Evolutionary conservation across 2,329 filamentous ascomycete genomes (phyloP).

Genomic region (Aspergillus melleus): DNA sequence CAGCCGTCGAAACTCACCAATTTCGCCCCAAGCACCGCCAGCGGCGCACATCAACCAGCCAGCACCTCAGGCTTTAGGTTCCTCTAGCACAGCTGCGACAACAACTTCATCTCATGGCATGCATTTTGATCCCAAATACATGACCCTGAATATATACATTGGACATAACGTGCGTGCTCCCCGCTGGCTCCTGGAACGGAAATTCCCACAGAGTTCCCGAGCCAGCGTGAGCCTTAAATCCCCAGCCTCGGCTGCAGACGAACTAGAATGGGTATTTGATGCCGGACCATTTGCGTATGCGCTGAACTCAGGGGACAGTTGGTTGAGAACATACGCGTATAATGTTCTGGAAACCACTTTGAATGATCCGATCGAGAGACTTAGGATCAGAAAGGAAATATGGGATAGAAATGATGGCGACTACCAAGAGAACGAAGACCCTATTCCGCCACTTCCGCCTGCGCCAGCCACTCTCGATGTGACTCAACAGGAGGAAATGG

Average conservation of each 20-base stretch:
- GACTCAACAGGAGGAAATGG: background rate
- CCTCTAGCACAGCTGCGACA: background rate
- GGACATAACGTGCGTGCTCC: background rate
- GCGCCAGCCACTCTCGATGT: conserved; percentile 5
- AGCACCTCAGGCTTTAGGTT: background rate
- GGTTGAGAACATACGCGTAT: conserved; percentile 24
- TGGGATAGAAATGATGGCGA: conserved; percentile 5
- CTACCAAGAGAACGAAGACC: conserved; percentile 15
- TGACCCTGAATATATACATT: background rate
- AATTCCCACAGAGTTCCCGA: background rate
- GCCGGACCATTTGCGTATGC: conserved; percentile 9
- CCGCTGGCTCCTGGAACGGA: conserved; percentile 15
- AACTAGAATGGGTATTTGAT: conserved; percentile 23
- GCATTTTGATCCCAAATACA: background rate
- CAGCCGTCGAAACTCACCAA: background rate
- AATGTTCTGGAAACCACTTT: conserved; percentile 18
- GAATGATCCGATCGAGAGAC: conserved; percentile 15
- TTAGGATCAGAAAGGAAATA: conserved; percentile 12
- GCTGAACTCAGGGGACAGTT: conserved; percentile 3
- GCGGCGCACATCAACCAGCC: background rate
- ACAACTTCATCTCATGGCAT: background rate
- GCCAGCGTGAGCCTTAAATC: background rate
- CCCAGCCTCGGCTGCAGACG: background rate
- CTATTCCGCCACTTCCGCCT: conserved; percentile 22
- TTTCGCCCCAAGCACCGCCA: background rate